Evolutionary conservation across 805 yeast genomes (phyloP).

Genomic region (Wickerhamiella shivajii): DNA sequence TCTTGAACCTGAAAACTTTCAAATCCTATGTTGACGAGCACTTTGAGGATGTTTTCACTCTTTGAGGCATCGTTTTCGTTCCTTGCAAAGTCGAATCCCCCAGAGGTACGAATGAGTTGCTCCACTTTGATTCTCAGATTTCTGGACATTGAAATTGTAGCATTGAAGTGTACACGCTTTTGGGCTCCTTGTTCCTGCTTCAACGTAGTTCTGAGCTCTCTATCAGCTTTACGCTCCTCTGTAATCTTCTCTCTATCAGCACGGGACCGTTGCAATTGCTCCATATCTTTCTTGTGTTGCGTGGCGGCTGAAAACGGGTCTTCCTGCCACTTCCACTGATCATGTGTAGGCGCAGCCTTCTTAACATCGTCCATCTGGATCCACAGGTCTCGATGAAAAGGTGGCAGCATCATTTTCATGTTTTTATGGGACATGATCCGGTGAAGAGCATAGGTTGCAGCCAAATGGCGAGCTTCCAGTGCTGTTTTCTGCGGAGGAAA

Average conservation of each 20-base stretch:
- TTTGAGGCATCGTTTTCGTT: conserved; percentile 15
- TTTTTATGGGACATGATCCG: conserved; percentile 69
- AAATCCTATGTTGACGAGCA: conserved; percentile 45
- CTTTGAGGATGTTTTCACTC: conserved; percentile 11
- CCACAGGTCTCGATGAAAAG: conserved; percentile 72
- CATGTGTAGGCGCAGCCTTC: conserved; percentile 21
- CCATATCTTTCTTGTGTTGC: conserved; percentile 32
- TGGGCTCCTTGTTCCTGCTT: conserved; percentile 3
- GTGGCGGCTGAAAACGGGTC: conserved; percentile 65
- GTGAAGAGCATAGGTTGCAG: conserved; percentile 79
- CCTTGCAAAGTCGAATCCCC: conserved; percentile 30
- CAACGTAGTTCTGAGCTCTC: conserved; percentile 3
- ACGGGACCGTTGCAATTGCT: conserved; percentile 5
- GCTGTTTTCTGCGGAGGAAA: conserved; percentile 62
- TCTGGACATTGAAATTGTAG: conserved; percentile 43
- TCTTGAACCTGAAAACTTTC: conserved; percentile 55
- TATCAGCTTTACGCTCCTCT: conserved; percentile 2
- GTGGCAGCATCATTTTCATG: conserved; percentile 75
- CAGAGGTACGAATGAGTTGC: conserved; percentile 31
- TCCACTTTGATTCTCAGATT: conserved; percentile 52
- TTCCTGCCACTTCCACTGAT: conserved; percentile 16
- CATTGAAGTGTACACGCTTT: conserved; percentile 25
- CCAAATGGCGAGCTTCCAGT: conserved; percentile 76
- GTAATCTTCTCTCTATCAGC: conserved; percentile 4
- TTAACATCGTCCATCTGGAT: conserved; percentile 49